Evolutionary conservation across 179 eudicot genomes (phyloP).

Genomic region (Camellia oleifera): DNA sequence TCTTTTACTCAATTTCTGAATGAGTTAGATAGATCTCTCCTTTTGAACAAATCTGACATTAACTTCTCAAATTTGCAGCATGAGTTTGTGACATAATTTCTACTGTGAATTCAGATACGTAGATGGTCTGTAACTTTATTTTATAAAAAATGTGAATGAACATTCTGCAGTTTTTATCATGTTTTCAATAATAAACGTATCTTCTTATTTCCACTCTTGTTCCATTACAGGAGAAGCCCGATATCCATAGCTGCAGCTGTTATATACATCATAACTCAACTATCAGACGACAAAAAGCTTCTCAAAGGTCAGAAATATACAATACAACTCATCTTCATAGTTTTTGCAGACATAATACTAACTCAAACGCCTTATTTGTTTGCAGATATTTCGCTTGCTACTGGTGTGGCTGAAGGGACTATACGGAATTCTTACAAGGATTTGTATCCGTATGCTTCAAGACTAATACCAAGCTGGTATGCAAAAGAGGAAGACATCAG

Average conservation of each 20-base stretch:
- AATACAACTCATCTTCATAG: not conserved
- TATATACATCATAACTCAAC: conserved; percentile 8
- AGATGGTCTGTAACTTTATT: no score
- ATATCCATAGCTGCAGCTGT: conserved; percentile 13
- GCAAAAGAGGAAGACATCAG: conserved; percentile 35
- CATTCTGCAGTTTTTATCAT: not conserved
- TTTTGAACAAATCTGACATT: no score
- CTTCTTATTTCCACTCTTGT: not conserved
- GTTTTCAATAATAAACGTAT: no score
- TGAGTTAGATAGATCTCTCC: no score
- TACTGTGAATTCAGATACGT: no score
- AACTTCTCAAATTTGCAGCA: no score
- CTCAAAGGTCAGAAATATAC: not conserved
- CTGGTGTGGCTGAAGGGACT: conserved; percentile 41
- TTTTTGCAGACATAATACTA: not conserved
- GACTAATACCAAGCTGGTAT: conserved; percentile 33
- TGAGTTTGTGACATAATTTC: no score
- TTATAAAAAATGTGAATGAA: not conserved
- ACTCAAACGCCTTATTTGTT: not conserved
- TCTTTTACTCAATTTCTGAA: no score
- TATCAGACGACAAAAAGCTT: conserved; percentile 11
- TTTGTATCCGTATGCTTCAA: conserved; percentile 25
- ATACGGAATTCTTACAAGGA: conserved; percentile 38
- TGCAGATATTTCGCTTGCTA: conserved; percentile 35
- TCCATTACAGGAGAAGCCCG: conserved; percentile 9